phyloP scores from a whole-genome alignment of 2,329 filamentous ascomycete species.

The Penicillium paneum region DNA sequence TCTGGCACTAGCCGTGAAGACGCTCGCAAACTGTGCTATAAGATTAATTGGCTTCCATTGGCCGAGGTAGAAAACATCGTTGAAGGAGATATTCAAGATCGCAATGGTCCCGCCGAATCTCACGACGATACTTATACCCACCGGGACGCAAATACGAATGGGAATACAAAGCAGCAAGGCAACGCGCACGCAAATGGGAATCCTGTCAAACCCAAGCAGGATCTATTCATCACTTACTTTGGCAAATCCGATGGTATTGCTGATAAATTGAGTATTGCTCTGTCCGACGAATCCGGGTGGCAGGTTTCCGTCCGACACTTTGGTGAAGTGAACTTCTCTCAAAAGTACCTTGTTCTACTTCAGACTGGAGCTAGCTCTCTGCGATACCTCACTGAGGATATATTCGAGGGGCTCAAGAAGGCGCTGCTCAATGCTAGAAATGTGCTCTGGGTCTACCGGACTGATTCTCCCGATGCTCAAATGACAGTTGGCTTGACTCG shows the following conservation, averaged over 20 bases:
- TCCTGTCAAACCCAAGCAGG: neutral
- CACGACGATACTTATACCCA: neutral
- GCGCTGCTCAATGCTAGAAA: slow-evolving; percentile 18
- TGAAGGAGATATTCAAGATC: slow-evolving; percentile 4
- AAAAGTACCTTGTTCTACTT: slow-evolving; percentile 20
- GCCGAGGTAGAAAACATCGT: neutral
- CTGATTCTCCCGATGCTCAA: slow-evolving; percentile 23
- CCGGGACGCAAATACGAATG: neutral
- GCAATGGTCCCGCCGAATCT: neutral
- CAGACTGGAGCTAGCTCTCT: slow-evolving; percentile 17
- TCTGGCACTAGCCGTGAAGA: slow-evolving; percentile 4
- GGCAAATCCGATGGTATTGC: slow-evolving; percentile 12
- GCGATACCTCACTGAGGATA: slow-evolving; percentile 8
- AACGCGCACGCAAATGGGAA: neutral
- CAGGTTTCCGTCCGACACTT: slow-evolving; percentile 6
- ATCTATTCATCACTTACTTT: slow-evolving; percentile 18
- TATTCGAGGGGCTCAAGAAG: slow-evolving; percentile 17
- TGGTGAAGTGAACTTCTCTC: slow-evolving; percentile 8
- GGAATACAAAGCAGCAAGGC: neutral
- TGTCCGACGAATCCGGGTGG: slow-evolving; percentile 8
- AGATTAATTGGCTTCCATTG: slow-evolving; percentile 23
- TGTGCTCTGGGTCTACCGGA: slow-evolving; percentile 26
- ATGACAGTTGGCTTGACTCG: slow-evolving; percentile 29
- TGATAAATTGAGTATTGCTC: slow-evolving; percentile 8
- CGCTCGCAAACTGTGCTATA: slow-evolving; percentile 23